A percentile compares a stretch with the other conserved stretches of the same genome.
Conservation (phyloP, 257 asterid species). For the Pogostemon cablin region DNA sequence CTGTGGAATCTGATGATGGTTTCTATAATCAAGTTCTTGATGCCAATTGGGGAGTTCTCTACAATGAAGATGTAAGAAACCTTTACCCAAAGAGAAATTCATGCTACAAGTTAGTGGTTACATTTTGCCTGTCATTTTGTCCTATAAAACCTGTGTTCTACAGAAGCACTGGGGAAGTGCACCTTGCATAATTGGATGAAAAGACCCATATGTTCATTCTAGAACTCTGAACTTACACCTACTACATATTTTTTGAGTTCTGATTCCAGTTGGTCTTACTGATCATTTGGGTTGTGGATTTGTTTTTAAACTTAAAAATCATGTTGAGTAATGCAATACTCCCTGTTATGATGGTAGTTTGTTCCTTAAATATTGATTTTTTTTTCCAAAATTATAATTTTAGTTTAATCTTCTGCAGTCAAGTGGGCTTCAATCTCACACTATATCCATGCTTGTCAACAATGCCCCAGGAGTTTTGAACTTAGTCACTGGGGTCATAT, state of each 20-base stretch:
- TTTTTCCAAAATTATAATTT: not conserved
- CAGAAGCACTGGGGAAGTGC: constrained; percentile 14
- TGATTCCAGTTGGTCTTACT: not conserved
- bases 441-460: constrained; percentile 73
- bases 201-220: too few relatives aligned
- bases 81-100: constrained; percentile 11
- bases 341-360: constrained; percentile 19
- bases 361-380: constrained; percentile 20
- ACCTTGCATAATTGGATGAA: not conserved
- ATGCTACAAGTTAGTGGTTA: constrained; percentile 21
- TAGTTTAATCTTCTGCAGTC: constrained; percentile 52
- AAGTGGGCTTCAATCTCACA: constrained; percentile 78
- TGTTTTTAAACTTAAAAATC: not conserved
- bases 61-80: constrained; percentile 72
- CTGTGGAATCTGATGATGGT: constrained; percentile 69
- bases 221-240: not conserved
- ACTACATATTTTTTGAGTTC: constrained; percentile 6
- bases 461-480: constrained; percentile 82
- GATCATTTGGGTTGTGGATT: not conserved
- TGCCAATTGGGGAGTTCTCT: constrained; percentile 89
- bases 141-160: constrained; percentile 24
- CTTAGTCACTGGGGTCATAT: constrained; percentile 79
- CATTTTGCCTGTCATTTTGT: constrained; percentile 19
- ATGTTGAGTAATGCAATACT: not conserved
- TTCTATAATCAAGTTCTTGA: constrained; percentile 69